Base-by-base conservation (phyloP, 352 stramenopile genomes). In the Globisporangium megalacanthum region DNA sequence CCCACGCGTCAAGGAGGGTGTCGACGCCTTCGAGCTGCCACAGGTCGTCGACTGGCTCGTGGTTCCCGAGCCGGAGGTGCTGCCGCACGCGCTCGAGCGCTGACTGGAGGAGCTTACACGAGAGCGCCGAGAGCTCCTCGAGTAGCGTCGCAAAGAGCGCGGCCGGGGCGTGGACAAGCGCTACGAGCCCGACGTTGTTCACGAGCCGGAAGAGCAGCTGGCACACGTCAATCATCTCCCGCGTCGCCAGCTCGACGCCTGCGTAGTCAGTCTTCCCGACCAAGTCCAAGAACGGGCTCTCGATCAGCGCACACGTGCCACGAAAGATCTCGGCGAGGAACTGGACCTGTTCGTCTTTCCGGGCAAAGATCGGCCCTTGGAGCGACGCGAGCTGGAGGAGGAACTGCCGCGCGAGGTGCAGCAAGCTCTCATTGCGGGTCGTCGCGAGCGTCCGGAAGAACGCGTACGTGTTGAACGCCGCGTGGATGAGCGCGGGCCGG, bases 21-120 rank as follows among this genome's bases (percentile, higher is more conserved):
- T 93, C 83, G 13, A 94, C 59, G 6, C 79, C 85, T 53, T 94
- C 85, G 15, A 93, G 65, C 52, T 92, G 76, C 85, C 85, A 94
- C n/a, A 94, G 58, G 14, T 92, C 82, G 29, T 89, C 77, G 0
- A 90, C 76, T 0, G 68, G 54, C 9, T 88, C 73, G 36, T 70
- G 68, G 15, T 64, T 68, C 22, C 70, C 70, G 4, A 74, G 66
- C 25, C 55, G 65, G 37, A 84, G 63, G 48, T 93, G 80, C 11
- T 70, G 71, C 29, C 73, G 74, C 51, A 88, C 86, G 33, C 86
- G 77, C 17, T 83, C 68, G 7, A 89, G 68, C 8, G 77, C 79
- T 2, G 77, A 90, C 36, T 77, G 70, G 4, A 94, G 64, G 15
- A 94, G 49, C 44, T 86, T 89, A 49, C 72, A 88, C 19, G 77